phyloP scores from a whole-genome alignment of 2,329 filamentous ascomycete genomes.

The Penicillium sp. region DNA sequence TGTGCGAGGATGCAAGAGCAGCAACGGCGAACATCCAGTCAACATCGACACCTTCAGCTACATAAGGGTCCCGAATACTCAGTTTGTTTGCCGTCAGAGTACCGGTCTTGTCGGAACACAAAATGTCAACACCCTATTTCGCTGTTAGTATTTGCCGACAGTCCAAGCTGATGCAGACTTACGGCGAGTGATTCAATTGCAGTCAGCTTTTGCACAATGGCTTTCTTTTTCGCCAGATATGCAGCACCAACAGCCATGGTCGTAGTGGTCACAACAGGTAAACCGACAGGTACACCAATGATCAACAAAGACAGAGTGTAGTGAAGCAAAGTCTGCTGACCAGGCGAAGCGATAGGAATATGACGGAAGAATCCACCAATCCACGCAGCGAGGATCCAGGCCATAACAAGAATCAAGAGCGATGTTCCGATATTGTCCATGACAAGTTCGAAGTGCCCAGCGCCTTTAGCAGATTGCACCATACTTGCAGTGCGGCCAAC shows the following conservation, averaged over 20 bases:
- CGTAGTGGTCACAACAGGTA: conserved; percentile 75
- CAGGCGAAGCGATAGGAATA: conserved; percentile 56
- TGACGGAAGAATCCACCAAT: conserved; percentile 77
- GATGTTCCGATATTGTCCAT: conserved; percentile 78
- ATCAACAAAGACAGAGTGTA: conserved; percentile 71
- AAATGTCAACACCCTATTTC: conserved; percentile 65
- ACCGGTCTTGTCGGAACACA: conserved; percentile 81
- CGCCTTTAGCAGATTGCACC: conserved; percentile 71
- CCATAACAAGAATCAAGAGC: conserved; percentile 72
- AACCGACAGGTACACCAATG: conserved; percentile 77
- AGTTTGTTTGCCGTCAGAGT: conserved; percentile 65
- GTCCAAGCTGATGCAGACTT: conserved; percentile 19
- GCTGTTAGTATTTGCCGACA: conserved; percentile 10
- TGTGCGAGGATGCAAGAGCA: conserved; percentile 73
- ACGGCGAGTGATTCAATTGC: conserved; percentile 73
- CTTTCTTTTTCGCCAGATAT: conserved; percentile 74
- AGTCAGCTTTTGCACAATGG: conserved; percentile 76
- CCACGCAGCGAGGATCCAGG: conserved; percentile 73
- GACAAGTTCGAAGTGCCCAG: conserved; percentile 77
- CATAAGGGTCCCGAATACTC: conserved; percentile 73
- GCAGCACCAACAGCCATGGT: conserved; percentile 75
- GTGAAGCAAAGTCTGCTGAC: conserved; percentile 65
- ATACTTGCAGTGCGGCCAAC: conserved; percentile 73
- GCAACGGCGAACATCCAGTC: conserved; percentile 85
- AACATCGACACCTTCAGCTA: conserved; percentile 72